These are phyloP conservation scores for Coemansia interrupta DNA, from an alignment of 192 early-diverging fungal species.

Conservation along the genomic window DNA sequence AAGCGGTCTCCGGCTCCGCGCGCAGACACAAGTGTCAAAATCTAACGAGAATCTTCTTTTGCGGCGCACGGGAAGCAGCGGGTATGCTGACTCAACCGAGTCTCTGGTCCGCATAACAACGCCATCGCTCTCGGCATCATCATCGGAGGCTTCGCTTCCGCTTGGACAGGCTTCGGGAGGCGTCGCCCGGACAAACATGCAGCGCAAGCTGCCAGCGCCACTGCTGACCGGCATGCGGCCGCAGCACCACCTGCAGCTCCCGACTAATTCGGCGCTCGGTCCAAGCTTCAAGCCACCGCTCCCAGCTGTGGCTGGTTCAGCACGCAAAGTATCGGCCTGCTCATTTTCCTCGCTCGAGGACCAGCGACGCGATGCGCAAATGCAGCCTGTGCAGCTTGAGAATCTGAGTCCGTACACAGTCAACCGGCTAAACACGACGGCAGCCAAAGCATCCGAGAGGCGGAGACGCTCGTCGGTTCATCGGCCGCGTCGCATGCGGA, in stretches of 20 bases:
- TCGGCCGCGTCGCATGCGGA: conserved; percentile 26
- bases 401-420: conserved; percentile 44
- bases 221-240: conserved; percentile 15
- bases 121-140: conserved; percentile 48
- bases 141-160: conserved; percentile 48
- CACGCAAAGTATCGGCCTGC: conserved; percentile 26
- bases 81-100: conserved; percentile 40
- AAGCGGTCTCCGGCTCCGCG: conserved; percentile 22
- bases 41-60: conserved; percentile 30
- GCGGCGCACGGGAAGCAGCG: conserved; percentile 4
- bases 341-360: conserved; percentile 41
- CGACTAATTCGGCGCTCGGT: conserved; percentile 12
- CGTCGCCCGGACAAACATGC: conserved; percentile 6
- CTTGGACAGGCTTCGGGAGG: conserved; percentile 11
- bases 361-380: conserved; percentile 18
- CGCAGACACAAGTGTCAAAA: conserved; percentile 38
- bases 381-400: conserved; percentile 21
- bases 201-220: conserved; percentile 24
- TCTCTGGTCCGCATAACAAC: conserved; percentile 46
- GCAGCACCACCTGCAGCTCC: conserved; percentile 16
- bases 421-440: conserved; percentile 32
- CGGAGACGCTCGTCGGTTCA: conserved; percentile 34
- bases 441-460: conserved; percentile 43
- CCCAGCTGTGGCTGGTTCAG: conserved; percentile 10
- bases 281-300: conserved; percentile 5